phyloP scores from a whole-genome alignment of 768 basidiomycete genomes.

The Neoboletus magnificus region DNA sequence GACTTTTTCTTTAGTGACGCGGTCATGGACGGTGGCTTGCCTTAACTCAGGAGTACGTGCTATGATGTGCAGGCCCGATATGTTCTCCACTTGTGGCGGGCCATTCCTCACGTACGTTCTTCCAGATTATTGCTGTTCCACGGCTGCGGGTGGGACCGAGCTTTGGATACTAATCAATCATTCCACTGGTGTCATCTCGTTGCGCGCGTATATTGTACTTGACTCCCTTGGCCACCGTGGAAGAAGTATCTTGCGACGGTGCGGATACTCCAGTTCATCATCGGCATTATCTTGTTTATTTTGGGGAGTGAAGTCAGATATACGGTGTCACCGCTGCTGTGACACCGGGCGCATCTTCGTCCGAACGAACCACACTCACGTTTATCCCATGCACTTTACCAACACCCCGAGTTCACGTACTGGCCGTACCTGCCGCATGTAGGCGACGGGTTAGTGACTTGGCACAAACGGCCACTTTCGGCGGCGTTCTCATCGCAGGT shows the following conservation, averaged over 20 bases:
- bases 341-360: neutral
- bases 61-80: slow-evolving; percentile 76
- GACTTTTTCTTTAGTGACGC: slow-evolving; percentile 1
- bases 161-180: slow-evolving; percentile 26
- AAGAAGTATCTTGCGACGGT: slow-evolving; percentile 26
- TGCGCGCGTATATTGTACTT: neutral
- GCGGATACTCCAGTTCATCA: slow-evolving; percentile 27
- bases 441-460: slow-evolving; percentile 24
- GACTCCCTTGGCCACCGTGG: slow-evolving; percentile 15
- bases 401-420: slow-evolving; percentile 27
- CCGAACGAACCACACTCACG: neutral
- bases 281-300: slow-evolving; percentile 18
- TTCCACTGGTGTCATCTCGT: neutral
- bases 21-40: slow-evolving; percentile 74
- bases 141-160: slow-evolving; percentile 64
- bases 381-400: slow-evolving; percentile 17
- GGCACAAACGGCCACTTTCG: slow-evolving; percentile 16
- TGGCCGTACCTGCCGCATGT: slow-evolving; percentile 23
- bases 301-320: slow-evolving; percentile 23
- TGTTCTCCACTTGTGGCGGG: neutral
- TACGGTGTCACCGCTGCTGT: neutral
- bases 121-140: slow-evolving; percentile 95
- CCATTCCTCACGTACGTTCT: neutral
- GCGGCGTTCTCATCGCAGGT: slow-evolving; percentile 10
- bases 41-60: slow-evolving; percentile 89